Conservation (phyloP, 306 rosid genomes). For the Ceratonia siliqua region DNA sequence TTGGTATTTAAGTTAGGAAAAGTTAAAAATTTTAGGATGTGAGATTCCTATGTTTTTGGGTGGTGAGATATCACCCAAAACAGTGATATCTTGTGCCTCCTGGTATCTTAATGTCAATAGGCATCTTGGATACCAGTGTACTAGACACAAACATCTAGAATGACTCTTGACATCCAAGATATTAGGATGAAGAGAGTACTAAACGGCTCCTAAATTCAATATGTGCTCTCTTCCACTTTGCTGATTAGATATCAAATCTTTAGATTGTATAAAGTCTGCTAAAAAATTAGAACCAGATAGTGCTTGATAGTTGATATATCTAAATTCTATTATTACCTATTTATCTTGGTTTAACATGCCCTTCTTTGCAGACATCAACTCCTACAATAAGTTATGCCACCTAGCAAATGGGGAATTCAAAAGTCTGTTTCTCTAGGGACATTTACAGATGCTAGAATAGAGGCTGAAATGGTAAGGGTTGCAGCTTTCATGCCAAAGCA, state of each 20-base stretch:
- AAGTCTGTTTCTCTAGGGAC: conserved; percentile 51
- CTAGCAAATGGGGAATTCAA: conserved; percentile 60
- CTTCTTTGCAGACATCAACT: conserved; percentile 40
- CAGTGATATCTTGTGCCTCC: too few species aligned
- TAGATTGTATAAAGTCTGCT: background rate
- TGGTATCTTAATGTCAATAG: too few species aligned
- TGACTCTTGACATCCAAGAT: too few species aligned
- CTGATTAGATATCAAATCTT: background rate
- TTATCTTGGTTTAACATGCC: conserved; percentile 18
- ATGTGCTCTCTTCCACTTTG: background rate
- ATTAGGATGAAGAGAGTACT: too few species aligned
- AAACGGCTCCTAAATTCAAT: too few species aligned
- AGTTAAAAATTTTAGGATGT: too few species aligned
- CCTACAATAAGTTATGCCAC: conserved; percentile 54
- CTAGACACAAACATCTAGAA: too few species aligned
- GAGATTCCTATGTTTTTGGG: too few species aligned
- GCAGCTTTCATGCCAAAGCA: conserved; percentile 14
- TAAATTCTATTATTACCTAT: background rate
- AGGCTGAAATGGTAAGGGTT: conserved; percentile 20
- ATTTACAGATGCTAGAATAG: conserved; percentile 4
- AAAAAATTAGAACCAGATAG: background rate
- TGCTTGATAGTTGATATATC: background rate
- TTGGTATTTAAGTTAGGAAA: too few species aligned
- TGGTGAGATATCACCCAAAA: too few species aligned
- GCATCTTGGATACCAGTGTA: too few species aligned